Evolutionary conservation across 2,329 filamentous ascomycete genomes (phyloP), one percentile per base, ranked within the genome.

Genomic region (Aspergillus nomiae): DNA sequence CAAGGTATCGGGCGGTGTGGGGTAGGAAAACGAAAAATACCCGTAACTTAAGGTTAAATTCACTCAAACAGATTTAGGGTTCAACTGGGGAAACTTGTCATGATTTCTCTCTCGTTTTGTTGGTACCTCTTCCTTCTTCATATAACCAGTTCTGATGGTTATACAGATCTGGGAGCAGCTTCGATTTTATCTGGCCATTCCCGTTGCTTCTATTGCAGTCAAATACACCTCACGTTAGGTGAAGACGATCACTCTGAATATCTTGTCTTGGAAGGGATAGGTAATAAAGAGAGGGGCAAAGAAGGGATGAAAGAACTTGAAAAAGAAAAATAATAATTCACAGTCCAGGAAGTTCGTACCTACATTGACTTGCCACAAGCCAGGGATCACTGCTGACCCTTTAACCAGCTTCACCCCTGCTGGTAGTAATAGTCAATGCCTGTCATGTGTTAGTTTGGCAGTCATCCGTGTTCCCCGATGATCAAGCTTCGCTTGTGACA

Each of bases 21-120:
- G 53, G 24, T 46, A 56, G 56, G 55, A 21, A 58, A 19, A 54
- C 53, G 53, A 50, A 45, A 62, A 57, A 34, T 56, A 55, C 51
- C 51, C 19, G 51, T 55, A 55, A 55, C 4, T 32, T 55, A 55
- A 55, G 51, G 32, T 55, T 38, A 38, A 38, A 55, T 55, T 24
- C 21, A 12, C 32, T 55, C 19, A 32, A 38, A 38, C 51, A 12
- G 21, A 55, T 38, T 55, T 45, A 54, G 50, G 50, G 50, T 54
- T 54, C 2, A 19, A 54, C n/a, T 36, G 50, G 50, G 28, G 32
- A 34, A 32, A 41, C 19, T 48, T 48, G 16, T 30, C 11, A 48
- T 28, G 10, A 16, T 24, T 24, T 9, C 16, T 8, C 5, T 14
- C 14, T 16, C 34, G 21, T 19, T 16, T 41, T 8, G 16, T 19